Conservation (phyloP, 2,329 filamentous ascomycete genomes). For the Fusarium euwallaceae region DNA sequence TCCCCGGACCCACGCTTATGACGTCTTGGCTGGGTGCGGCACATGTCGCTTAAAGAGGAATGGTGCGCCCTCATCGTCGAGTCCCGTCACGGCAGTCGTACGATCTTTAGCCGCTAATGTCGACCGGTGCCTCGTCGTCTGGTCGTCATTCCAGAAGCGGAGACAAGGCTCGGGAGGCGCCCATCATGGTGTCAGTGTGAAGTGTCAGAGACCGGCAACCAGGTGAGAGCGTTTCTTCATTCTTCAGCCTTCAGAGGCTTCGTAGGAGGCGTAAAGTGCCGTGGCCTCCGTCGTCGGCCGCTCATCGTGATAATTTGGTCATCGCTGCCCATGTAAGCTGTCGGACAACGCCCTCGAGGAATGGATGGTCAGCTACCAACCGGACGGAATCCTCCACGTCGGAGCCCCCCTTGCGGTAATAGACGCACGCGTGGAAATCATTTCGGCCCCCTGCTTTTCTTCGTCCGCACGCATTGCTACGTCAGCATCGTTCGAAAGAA, state of each 20-base stretch:
- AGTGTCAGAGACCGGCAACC: conserved; percentile 16
- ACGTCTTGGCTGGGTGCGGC: conserved; percentile 47
- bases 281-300: conserved; percentile 7
- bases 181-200: conserved; percentile 15
- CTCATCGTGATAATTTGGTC: not conserved
- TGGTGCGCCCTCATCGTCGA: conserved; percentile 38
- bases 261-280: not conserved
- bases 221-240: conserved; percentile 1
- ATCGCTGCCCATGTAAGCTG: not conserved
- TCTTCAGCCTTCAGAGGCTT: not conserved
- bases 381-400: conserved; percentile 29
- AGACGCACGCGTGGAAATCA: conserved; percentile 11
- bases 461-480: conserved; percentile 15
- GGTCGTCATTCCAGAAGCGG: conserved; percentile 40
- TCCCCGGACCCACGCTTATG: conserved; percentile 45
- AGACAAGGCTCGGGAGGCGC: conserved; percentile 27
- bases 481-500: conserved; percentile 22
- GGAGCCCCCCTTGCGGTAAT: conserved; percentile 29
- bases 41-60: conserved; percentile 43
- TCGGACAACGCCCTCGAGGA: not conserved
- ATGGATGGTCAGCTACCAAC: not conserved
- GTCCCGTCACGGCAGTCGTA: conserved; percentile 46
- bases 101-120: conserved; percentile 45
- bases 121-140: conserved; percentile 39
- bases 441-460: conserved; percentile 6